Evolutionary conservation across 257 asterid genomes (phyloP).

Genomic region (Solanum bulbocastanum): DNA sequence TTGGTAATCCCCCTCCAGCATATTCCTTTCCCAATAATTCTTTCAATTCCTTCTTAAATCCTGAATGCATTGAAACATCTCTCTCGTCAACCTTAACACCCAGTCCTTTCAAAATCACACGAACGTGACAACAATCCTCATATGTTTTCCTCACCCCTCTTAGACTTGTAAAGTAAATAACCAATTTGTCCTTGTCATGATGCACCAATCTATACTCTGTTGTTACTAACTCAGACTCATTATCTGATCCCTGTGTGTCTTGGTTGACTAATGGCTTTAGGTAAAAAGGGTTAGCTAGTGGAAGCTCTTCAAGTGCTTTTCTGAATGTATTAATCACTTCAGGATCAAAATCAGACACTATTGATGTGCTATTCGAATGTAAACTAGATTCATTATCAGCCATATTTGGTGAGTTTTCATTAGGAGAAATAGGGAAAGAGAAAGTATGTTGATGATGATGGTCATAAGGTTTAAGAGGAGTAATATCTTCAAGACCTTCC

Average conservation of each 20-base stretch:
- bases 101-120: conserved; percentile 58
- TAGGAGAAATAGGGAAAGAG: conserved; percentile 34
- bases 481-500: conserved; percentile 59
- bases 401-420: background rate
- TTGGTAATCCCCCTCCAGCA: conserved; percentile 41
- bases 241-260: background rate
- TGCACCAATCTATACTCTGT: background rate
- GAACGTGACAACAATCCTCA: conserved; percentile 85
- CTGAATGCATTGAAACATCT: conserved; percentile 87
- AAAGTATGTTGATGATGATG: conserved; percentile 48
- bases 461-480: conserved; percentile 24
- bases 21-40: conserved; percentile 44
- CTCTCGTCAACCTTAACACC: conserved; percentile 74
- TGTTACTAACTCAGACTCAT: background rate
- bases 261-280: conserved; percentile 22
- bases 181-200: conserved; percentile 28
- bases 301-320: conserved; percentile 66
- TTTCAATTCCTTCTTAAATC: conserved; percentile 76
- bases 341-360: conserved; percentile 61
- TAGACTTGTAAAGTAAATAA: conserved; percentile 72
- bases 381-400: conserved; percentile 40
- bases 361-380: conserved; percentile 37
- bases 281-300: conserved; percentile 62
- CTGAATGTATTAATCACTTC: conserved; percentile 62
- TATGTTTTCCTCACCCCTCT: conserved; percentile 88